A percentile compares a stretch with the other conserved stretches of the same genome.
Evolutionary conservation across 345 rosid genomes (phyloP).

Genomic region (Citrus cavaleriei): DNA sequence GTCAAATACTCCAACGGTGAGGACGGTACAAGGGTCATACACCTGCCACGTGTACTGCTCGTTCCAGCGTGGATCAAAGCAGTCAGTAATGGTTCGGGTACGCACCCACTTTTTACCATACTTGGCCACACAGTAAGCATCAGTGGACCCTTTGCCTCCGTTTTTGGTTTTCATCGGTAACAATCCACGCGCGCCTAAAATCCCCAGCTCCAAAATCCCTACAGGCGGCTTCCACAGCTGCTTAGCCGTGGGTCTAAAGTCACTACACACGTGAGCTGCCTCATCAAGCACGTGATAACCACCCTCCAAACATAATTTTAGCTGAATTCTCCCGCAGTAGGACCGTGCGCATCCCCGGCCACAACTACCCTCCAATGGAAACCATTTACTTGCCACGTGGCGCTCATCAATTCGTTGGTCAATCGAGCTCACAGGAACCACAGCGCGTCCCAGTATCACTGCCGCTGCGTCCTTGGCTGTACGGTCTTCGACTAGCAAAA

Average conservation of each 20-base stretch:
- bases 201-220: slow-evolving; percentile 86
- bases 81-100: slow-evolving; percentile 78
- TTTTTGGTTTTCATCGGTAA: slow-evolving; percentile 78
- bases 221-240: slow-evolving; percentile 96
- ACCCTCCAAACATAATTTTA: slow-evolving; percentile 86
- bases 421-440: slow-evolving; percentile 65
- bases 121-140: slow-evolving; percentile 91
- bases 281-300: slow-evolving; percentile 99
- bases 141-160: slow-evolving; percentile 82
- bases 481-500: slow-evolving; percentile 71
- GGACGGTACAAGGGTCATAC: slow-evolving; percentile 88
- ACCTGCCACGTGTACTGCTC: slow-evolving; percentile 99
- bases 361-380: slow-evolving; percentile 41
- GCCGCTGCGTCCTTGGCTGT: slow-evolving; percentile 49
- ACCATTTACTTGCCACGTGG: slow-evolving; percentile 71
- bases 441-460: slow-evolving; percentile 46
- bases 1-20: slow-evolving; percentile 82
- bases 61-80: slow-evolving; percentile 97
- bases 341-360: slow-evolving; percentile 23
- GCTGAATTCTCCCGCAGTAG: slow-evolving; percentile 64
- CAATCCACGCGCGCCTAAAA: slow-evolving; percentile 87
- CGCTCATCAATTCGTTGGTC: slow-evolving; percentile 83
- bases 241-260: slow-evolving; percentile 92
- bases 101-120: slow-evolving; percentile 99
- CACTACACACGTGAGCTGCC: slow-evolving; percentile 98